Percentiles rank a stretch among this genome's conserved stretches.
Evolutionary conservation across 2,329 filamentous ascomycete genomes (phyloP).

Genomic region (Grosmannia huntii): DNA sequence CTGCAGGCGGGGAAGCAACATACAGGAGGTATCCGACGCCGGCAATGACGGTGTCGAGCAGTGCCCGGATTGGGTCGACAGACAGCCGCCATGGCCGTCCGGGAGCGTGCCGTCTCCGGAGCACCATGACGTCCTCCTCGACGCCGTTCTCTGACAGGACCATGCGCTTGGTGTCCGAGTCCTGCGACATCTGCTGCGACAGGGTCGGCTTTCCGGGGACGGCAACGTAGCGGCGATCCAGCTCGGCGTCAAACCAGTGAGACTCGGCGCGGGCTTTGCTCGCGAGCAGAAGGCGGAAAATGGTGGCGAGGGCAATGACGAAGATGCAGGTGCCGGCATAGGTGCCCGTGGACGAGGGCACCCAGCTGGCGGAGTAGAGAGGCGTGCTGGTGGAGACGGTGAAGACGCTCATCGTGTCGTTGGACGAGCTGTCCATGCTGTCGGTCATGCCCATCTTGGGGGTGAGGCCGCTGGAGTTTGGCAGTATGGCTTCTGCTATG

Average conservation of each 20-base stretch:
- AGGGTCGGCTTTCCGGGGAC: constrained; percentile 52
- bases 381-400: constrained; percentile 37
- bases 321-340: constrained; percentile 93
- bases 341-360: constrained; percentile 51
- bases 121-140: constrained; percentile 67
- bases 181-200: constrained; percentile 43
- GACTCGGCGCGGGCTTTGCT: constrained; percentile 50
- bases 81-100: constrained; percentile 66
- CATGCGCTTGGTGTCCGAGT: constrained; percentile 50
- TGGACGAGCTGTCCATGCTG: constrained; percentile 4
- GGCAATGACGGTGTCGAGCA: constrained; percentile 57
- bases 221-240: constrained; percentile 64
- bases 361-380: constrained; percentile 56
- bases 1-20: constrained; percentile 26
- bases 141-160: constrained; percentile 58
- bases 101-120: constrained; percentile 41
- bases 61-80: constrained; percentile 62
- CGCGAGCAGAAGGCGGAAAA: constrained; percentile 60
- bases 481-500: no score
- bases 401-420: constrained; percentile 32
- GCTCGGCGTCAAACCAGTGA: constrained; percentile 57
- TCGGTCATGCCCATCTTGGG: constrained; percentile 4
- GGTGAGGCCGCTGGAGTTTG: no score
- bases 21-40: constrained; percentile 78
- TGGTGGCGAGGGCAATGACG: constrained; percentile 60